Base-by-base conservation (phyloP, 1,284 basidiomycete species). In the Microbotryomycetes sp. region DNA sequence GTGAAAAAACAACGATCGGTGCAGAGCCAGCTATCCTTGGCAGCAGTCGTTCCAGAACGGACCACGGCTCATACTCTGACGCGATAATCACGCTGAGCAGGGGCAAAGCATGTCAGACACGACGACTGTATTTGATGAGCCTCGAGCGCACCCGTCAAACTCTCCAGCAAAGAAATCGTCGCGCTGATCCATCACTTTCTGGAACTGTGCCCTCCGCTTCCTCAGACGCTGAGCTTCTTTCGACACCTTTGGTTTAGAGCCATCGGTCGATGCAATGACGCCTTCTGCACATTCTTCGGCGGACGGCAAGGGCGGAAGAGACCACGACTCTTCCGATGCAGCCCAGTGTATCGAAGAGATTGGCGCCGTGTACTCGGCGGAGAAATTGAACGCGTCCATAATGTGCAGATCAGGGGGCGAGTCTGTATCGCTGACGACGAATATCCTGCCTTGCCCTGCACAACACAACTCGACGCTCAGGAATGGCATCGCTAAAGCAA, bases 331-430 rank as follows among this genome's bases (percentile, higher is more conserved):
- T 57, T 90, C 85, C 7, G 85, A 85, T n/a, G 88, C 88, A 35
- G 89, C 87, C 93, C 93, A 97, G 73, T 94, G 93, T 28, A 97
- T 76, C 9, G 85, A 85, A 13, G 82, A 77, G 41, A 85, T 79
- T 11, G 79, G 78, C 30, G 84, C 72, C 26, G 81, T 75, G 57
- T 84, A 79, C 7, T 27, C 15, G 61, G 83, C 79, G 27, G 83
- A 80, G 71, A 93, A 90, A 75, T 97, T 97, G 88, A 96, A 91
- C 57, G 86, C 80, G 2, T 81, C 79, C 73, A 94, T 76, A 23
- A 93, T 82, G 45, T 91, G 90, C 74, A 92, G 91, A 41, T 91
- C 86, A 11, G 96, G 94, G 5, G 94, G 92, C 3, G 88, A 91
- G 72, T 97, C 94, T 31, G 60, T 83, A 68, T 96, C 91, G 71